Evolutionary conservation across 495 filamentous ascomycete species (phyloP).

Genomic region (Jackrogersella minutella): DNA sequence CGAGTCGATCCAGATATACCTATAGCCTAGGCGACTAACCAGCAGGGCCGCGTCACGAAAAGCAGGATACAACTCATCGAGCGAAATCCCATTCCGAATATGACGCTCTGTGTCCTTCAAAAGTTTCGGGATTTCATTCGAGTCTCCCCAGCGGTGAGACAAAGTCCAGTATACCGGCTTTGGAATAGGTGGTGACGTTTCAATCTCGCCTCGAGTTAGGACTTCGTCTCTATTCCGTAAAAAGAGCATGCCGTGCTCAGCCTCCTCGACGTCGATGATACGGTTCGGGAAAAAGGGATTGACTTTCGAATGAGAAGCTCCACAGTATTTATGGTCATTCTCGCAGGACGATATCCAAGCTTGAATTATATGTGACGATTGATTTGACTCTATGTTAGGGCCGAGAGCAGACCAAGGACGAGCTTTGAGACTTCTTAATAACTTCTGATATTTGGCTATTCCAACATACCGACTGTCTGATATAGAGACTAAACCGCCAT

Average conservation of each 20-base stretch:
- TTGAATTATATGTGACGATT: not conserved
- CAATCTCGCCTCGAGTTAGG: not conserved
- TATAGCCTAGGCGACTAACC: not conserved
- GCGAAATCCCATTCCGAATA: not conserved
- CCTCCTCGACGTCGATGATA: not conserved
- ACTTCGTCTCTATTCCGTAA: not conserved
- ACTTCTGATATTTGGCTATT: not conserved
- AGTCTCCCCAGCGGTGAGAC: conserved; percentile 4
- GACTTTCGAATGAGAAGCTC: not conserved
- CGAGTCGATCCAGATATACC: conserved; percentile 9
- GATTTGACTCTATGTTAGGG: not conserved
- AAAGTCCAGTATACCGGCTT: not conserved
- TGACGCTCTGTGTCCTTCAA: not conserved
- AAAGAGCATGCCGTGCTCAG: not conserved
- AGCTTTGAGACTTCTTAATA: too few relatives aligned
- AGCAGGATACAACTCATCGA: not conserved
- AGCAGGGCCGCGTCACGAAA: not conserved
- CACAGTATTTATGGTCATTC: not conserved
- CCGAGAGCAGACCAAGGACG: not conserved
- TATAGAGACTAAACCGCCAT: not conserved
- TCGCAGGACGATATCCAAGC: not conserved
- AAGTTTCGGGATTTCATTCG: not conserved
- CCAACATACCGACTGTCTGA: not conserved
- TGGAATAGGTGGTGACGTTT: not conserved
- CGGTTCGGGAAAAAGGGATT: not conserved